These are phyloP conservation scores for Lithospermum erythrorhizon DNA, from an alignment of 257 asterid species.

Conservation along the genomic window DNA sequence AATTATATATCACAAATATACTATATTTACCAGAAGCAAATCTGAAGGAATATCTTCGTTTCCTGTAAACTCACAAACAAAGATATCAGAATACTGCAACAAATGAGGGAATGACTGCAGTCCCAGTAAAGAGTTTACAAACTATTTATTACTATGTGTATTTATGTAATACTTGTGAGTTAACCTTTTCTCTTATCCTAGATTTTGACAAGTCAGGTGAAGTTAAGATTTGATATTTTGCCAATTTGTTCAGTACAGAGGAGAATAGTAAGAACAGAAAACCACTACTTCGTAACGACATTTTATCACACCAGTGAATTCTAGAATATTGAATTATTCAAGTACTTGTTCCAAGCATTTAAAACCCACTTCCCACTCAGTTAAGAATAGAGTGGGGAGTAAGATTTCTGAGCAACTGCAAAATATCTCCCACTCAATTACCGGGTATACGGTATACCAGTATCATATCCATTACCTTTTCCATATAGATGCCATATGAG, in stretches of 20 bases:
- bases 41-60: conserved; percentile 72
- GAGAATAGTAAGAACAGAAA: too few species aligned
- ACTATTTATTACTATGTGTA: background rate
- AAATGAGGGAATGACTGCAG: conserved; percentile 8
- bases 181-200: background rate
- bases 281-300: too few species aligned
- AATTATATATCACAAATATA: conserved; percentile 10
- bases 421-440: conserved; percentile 2
- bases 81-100: conserved; percentile 16
- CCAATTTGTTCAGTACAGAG: too few species aligned
- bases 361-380: background rate
- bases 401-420: background rate
- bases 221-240: too few species aligned
- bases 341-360: background rate
- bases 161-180: background rate
- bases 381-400: background rate
- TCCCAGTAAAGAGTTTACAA: conserved; percentile 2
- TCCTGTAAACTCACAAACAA: conserved; percentile 42
- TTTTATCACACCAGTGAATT: too few species aligned
- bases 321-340: too few species aligned
- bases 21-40: conserved; percentile 53
- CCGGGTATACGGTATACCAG: background rate
- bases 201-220: too few species aligned
- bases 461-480: conserved; percentile 45
- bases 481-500: conserved; percentile 93